These are phyloP conservation scores for Picea sitchensis DNA, from an alignment of 75 land plant genomes.

Conservation along the genomic window DNA sequence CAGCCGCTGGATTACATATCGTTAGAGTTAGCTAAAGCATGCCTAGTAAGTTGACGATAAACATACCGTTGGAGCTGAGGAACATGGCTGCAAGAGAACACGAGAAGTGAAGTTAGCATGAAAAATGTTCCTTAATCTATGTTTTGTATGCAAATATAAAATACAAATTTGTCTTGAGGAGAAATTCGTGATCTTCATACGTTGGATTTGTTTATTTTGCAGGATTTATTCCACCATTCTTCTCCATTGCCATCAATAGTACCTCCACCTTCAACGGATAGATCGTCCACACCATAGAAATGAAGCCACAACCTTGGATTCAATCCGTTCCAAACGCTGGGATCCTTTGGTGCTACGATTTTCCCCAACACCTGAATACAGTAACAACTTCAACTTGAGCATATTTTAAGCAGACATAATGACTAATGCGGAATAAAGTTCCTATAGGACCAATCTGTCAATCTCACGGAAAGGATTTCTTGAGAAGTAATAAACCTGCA, in stretches of 20 bases:
- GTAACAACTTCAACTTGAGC: not conserved
- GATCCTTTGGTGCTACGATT: conserved; percentile 62
- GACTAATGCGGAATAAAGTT: not conserved
- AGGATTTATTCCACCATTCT: conserved; percentile 82
- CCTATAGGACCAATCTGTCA: not conserved
- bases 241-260: conserved; percentile 72
- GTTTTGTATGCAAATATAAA: not conserved
- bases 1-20: conserved; percentile 14
- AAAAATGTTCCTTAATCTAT: not conserved
- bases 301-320: conserved; percentile 50
- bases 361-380: conserved; percentile 50
- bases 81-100: conserved; percentile 42
- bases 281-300: conserved; percentile 50
- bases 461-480: not conserved
- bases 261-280: conserved; percentile 64
- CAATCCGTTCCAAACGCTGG: conserved; percentile 41
- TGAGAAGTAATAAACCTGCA: conserved; percentile 12
- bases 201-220: conserved; percentile 57
- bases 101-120: conserved; percentile 5
- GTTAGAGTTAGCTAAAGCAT: conserved; percentile 2
- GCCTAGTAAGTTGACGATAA: not conserved
- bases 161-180: not conserved
- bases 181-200: conserved; percentile 21
- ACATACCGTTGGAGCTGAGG: conserved; percentile 56
- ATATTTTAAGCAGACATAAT: not conserved